A percentile compares a stretch with the other conserved stretches of the same genome.
Evolutionary conservation across 1,139 yeast species (phyloP).

Genomic region (Kodamaea suecica): DNA sequence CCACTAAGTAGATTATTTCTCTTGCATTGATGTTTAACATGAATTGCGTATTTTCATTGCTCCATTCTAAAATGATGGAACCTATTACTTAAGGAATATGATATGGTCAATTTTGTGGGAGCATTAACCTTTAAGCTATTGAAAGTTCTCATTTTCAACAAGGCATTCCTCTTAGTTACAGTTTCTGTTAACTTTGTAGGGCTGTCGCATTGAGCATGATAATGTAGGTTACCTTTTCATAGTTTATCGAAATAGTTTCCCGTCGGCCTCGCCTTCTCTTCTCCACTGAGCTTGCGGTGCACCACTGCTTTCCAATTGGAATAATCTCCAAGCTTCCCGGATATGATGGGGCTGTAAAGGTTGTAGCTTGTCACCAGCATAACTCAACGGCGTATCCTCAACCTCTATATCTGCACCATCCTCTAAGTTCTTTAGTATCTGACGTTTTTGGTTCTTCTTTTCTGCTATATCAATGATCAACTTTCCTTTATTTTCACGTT

Average conservation of each 20-base stretch:
- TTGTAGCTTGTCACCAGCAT: slow-evolving; percentile 43
- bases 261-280: slow-evolving; percentile 71
- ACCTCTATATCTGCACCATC: slow-evolving; percentile 31
- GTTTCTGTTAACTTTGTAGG: no score
- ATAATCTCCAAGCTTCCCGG: slow-evolving; percentile 83
- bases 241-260: slow-evolving; percentile 55
- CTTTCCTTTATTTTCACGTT: slow-evolving; percentile 48
- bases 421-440: slow-evolving; percentile 27
- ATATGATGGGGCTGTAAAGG: slow-evolving; percentile 84
- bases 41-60: no score
- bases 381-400: slow-evolving; percentile 28
- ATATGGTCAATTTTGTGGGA: no score
- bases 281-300: slow-evolving; percentile 63
- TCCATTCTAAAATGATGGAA: no score
- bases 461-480: slow-evolving; percentile 36
- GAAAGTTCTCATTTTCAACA: no score
- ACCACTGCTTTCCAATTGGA: slow-evolving; percentile 64
- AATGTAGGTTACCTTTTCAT: no score
- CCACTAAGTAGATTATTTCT: no score
- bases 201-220: no score
- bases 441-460: slow-evolving; percentile 33
- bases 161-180: no score
- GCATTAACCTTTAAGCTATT: no score
- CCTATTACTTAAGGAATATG: no score
- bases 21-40: no score